Base-by-base conservation (phyloP, 1,284 basidiomycete species). In the Ustilago nuda region DNA sequence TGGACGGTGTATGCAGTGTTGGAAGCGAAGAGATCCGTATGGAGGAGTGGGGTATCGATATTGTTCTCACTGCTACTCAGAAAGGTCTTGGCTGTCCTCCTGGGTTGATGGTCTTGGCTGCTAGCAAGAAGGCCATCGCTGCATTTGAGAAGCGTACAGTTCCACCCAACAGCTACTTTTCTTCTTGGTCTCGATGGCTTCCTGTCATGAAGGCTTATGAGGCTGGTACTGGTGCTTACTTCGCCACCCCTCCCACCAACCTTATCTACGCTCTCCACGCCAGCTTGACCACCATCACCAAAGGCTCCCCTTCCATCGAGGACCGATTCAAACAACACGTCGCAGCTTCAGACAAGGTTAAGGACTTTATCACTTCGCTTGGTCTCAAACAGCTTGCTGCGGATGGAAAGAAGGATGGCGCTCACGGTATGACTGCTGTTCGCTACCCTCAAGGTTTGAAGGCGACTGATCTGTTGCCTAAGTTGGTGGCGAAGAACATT, bases 81-180 rank as follows among this genome's bases (percentile, higher is more conserved):
- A 99, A 99, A 87, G 96, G 97, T 55, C 90, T 99, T 33, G 93
- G 95, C 48, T 91, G 92, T 8, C 97, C 97, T n/a, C 95, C 96
- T 17, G 96, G 96, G 61, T 88, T 99, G 39, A 93, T 93, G 83
- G 91, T 99, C 76, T 88, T 96, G 65, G 89, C 93, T 53, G 94
- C 92, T 4, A 93, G 92, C 84, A 89, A 91, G 82, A 90, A 90
- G 73, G 95, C 97, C 5, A 88, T 99, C 77, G 71, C 92, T 90
- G 90, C 91, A 7, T 91, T 91, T 63, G 89, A 94, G 83, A 87
- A 86, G 37, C 90, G 95, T 61, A 90, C 90, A 78, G 88, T 90
- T 1, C 92, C 92, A 2, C 89, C 92, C 15, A 88, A 90, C 43
- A 90, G 91, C 9, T 99, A 95, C 88, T 99, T 95, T 86, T 93